Base-by-base conservation (phyloP, 495 filamentous ascomycete genomes). In the Tetracladium setigerum region DNA sequence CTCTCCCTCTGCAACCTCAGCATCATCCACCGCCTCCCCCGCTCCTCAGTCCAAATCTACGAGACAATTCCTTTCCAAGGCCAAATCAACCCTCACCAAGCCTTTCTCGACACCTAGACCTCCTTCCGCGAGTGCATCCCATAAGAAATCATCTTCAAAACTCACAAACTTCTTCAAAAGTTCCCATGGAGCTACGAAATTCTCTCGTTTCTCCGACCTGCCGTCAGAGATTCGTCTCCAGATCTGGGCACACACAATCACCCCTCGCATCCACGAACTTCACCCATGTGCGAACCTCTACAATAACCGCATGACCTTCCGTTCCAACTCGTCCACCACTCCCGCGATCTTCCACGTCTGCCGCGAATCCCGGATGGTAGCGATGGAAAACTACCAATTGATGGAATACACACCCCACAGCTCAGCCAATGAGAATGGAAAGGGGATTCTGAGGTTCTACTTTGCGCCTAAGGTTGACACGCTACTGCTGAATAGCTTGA, bases 351-450 rank as follows among this genome's bases (percentile, higher is more conserved):
- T 65, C 53, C 58, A 59, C 43, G 52, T 51, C 2, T 58, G 57
- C 30, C 55, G 31, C 17, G 63, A 78, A 70, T 62, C 74, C 53
- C 50, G 74, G 13, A 34, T 38, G 1, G 36, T 59, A 1, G 59
- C 61, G 5, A 15, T 49, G 15, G 48, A 55, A 0, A 38, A 43
- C 19, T 54, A 59, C 46, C 16, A 50, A 14, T 17, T 55, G 30
- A 55, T 59, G 52, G 15, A 35, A 24, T 55, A 55, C 44, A 35
- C 38, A 13, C 52, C 56, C 3, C 38, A 48, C n/a, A 34, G 32
- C 2, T 3, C 22, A 27, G 8, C 24, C 37, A 37, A 40, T 4
- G 33, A 32, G 32, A 33, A 13, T 10, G 49, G 49, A 18, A 50
- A 53, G 42, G 53, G 53, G 3, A 51, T 59, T 13, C 27, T 54